These are phyloP conservation scores for Gracilaria caudata DNA, from an alignment of 23 red algal genomes.

Conservation along the genomic window DNA sequence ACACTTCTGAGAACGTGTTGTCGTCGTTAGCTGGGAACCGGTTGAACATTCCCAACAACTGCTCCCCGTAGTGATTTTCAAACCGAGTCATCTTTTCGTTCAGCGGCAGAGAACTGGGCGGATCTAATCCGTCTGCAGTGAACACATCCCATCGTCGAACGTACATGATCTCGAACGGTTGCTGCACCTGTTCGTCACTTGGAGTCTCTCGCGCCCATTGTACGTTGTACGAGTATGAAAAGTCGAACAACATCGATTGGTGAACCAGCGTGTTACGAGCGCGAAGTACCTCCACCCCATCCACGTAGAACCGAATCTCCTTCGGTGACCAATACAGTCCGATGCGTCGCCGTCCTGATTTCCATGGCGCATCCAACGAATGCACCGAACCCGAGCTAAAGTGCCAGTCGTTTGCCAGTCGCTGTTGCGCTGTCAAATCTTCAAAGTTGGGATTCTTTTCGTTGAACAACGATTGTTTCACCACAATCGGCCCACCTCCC, in stretches of 20 bases:
- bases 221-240: conserved; percentile 40
- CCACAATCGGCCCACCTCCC: conserved; percentile 35
- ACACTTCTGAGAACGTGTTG: conserved; percentile 36
- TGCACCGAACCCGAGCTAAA: conserved; percentile 33
- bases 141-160: conserved; percentile 43
- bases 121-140: conserved; percentile 31
- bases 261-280: conserved; percentile 30
- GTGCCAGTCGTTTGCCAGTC: conserved; percentile 26
- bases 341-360: neutral
- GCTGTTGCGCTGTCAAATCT: neutral
- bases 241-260: conserved; percentile 30
- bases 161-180: conserved; percentile 13
- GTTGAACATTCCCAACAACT: conserved; percentile 20
- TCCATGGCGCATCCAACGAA: conserved; percentile 20
- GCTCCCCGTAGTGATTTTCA: conserved; percentile 21
- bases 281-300: conserved; percentile 4
- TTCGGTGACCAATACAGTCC: conserved; percentile 44
- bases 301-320: conserved; percentile 23
- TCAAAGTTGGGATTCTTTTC: conserved; percentile 14
- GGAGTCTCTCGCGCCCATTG: conserved; percentile 20
- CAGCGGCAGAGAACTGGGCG: neutral
- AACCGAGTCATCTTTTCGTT: conserved; percentile 26
- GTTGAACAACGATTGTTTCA: conserved; percentile 6
- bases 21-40: conserved; percentile 46
- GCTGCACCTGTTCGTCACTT: neutral